Evolutionary conservation across 768 basidiomycete genomes (phyloP).

Genomic region (Leccinum barrowsii): DNA sequence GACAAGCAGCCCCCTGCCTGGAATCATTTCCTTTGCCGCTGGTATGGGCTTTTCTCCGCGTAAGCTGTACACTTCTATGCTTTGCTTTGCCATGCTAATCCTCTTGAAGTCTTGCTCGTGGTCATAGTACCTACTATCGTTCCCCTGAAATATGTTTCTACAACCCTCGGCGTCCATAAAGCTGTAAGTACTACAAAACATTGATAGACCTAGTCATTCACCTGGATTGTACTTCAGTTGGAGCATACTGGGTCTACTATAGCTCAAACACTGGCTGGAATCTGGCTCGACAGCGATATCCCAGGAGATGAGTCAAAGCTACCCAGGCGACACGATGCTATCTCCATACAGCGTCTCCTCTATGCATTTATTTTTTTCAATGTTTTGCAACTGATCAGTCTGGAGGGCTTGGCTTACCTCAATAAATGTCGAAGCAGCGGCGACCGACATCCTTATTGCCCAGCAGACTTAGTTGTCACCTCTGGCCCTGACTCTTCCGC

Average conservation of each 20-base stretch:
- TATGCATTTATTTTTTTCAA: conserved; percentile 57
- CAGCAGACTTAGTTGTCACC: conserved; percentile 7
- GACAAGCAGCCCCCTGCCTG: conserved; percentile 60
- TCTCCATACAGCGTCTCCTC: conserved; percentile 52
- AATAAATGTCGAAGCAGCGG: conserved; percentile 39
- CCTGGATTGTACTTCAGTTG: conserved; percentile 39
- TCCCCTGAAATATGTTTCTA: conserved; percentile 67
- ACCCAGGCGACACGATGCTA: conserved; percentile 27
- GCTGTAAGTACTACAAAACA: conserved; percentile 45
- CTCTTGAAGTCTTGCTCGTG: conserved; percentile 58
- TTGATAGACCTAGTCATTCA: not conserved
- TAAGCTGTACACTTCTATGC: conserved; percentile 22
- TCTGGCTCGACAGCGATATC: conserved; percentile 49
- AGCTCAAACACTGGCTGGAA: conserved; percentile 69
- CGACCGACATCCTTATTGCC: conserved; percentile 12
- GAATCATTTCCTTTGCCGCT: conserved; percentile 55
- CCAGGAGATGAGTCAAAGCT: conserved; percentile 2
- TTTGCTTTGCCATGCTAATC: conserved; percentile 2
- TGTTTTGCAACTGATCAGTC: conserved; percentile 49
- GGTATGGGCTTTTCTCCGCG: conserved; percentile 74
- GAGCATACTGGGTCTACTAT: conserved; percentile 74
- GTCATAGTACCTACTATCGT: conserved; percentile 74
- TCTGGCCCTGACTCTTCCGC: not conserved
- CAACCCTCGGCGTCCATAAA: conserved; percentile 76
- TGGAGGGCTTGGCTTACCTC: conserved; percentile 47